Base-by-base conservation (phyloP, 495 filamentous ascomycete genomes). In the Hypoxylon lienhwacheense region DNA sequence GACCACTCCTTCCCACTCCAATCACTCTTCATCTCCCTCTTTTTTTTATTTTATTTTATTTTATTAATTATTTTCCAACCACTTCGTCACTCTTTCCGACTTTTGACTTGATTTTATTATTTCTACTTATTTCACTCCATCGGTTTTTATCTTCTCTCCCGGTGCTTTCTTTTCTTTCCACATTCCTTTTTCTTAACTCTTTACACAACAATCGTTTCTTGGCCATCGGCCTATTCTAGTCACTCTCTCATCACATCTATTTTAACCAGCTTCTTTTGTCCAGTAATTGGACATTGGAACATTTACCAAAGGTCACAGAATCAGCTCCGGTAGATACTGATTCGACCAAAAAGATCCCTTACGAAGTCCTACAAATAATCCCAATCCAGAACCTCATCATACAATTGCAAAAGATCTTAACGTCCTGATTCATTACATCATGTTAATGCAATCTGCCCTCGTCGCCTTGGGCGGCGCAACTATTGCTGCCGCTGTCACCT, bases 401-500 rank as follows among this genome's bases (percentile, higher is more conserved):
- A 20, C n/a, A 28, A 52, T 16, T 7, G 14, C 32, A n/a, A 53
- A 36, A 39, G 12, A 24, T 44, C 43, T 7, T 7, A 17, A 33
- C 31, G 16, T 29, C 12, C 25, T 12, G 28, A 31, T 33, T 34
- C 20, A 20, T 32, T 22, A 41, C 53, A 63, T 52, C 22, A 67
- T 61, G 53, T 46, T 76, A 59, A 43, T 70, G 40, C 64, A 73
- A 43, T 65, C 72, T 22, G 69, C 70, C 31, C 69, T 77, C 56
- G 43, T 72, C 46, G 73, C 74, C 32, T 68, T 77, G 22, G 68
- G 73, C 68, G 74, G 70, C 55, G 67, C 70, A 26, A 73, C 78
- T 53, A 73, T 81, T 34, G 85, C 78, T 12, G 68, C 75, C 12
- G 91, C 90, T 15, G 84, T 96, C 28, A 81, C 79, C 45, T 76